phyloP scores from a whole-genome alignment of 306 rosid species.

The Medicago ruthenica region DNA sequence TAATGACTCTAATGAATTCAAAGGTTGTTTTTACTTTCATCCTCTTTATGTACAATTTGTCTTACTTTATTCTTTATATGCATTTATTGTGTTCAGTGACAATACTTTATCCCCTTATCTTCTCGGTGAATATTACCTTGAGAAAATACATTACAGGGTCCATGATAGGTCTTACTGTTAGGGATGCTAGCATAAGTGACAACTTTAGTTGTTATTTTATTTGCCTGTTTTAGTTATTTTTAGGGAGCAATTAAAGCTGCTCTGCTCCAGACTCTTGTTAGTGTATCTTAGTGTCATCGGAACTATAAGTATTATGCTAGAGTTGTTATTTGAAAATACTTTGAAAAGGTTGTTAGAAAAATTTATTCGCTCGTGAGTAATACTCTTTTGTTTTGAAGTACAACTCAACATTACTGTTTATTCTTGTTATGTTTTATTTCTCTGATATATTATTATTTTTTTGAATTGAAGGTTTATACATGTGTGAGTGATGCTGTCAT shows the following conservation, averaged over 20 bases:
- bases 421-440: slow-evolving; percentile 16
- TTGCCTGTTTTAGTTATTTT: too few relatives aligned
- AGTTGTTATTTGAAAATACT: too few relatives aligned
- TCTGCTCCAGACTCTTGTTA: too few relatives aligned
- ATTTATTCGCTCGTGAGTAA: too few relatives aligned
- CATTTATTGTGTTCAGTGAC: slow-evolving; percentile 8
- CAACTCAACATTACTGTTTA: background rate
- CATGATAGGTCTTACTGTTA: background rate
- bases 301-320: too few relatives aligned
- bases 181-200: too few relatives aligned
- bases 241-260: too few relatives aligned
- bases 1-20: slow-evolving; percentile 77
- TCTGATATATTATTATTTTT: slow-evolving; percentile 40
- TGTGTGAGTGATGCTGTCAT: slow-evolving; percentile 72
- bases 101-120: slow-evolving; percentile 5
- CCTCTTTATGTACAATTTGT: background rate
- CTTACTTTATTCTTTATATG: slow-evolving; percentile 4
- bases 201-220: too few relatives aligned
- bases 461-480: slow-evolving; percentile 75
- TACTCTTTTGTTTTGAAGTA: too few relatives aligned
- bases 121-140: background rate
- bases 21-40: slow-evolving; percentile 62
- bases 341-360: too few relatives aligned
- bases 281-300: too few relatives aligned
- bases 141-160: slow-evolving; percentile 10